Base-by-base conservation (phyloP, 176 grass and related monocot genomes). In the Carex parvula region DNA sequence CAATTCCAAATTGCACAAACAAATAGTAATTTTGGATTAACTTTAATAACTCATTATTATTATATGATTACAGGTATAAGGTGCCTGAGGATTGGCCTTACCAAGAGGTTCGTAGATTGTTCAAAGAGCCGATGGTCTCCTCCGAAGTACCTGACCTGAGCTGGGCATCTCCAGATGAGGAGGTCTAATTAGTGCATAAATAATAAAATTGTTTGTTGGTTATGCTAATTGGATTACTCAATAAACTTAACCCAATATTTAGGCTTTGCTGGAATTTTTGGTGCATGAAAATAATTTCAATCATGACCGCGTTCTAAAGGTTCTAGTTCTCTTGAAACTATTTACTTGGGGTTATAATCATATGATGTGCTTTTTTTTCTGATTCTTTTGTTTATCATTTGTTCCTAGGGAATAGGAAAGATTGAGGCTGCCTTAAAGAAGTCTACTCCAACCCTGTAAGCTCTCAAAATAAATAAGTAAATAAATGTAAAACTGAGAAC, bases 11-110 rank as follows among this genome's bases (percentile, higher is more conserved):
- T 71, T 55, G 55, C n/a, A 13, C 1, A 20, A 13, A 37, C 8
- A 50, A 52, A 8, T 30, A 63, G 64, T 56, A 35, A 56, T 81
- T 80, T 80, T 35, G 24, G 16, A 48, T 63, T 64, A 63, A 26
- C 44, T 80, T 80, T 33, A 26, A 4, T 30, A 50, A 35, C 69
- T 72, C 18, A 44, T 68, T 16, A 24, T 17, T 32, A 79, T 79
- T 54, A 61, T 86, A 54, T 53, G 21, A 46, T 67, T n/a, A 79
- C 84, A 98, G 95, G 85, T 98, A 86, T 84, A 87, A 85, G 85
- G 90, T 98, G 81, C 92, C 90, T 54, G 88, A 98, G 83, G 92
- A 94, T 13, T 98, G 95, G 95, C 95, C 95, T 80, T 98, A 94
- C 79, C 84, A 88, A 78, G 95, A 98, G 89, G 91, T 91, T 88